A percentile compares a stretch with the other conserved stretches of the same genome.
Evolutionary conservation across 441 rosid species (phyloP).

Genomic region (Kokia cookei): DNA sequence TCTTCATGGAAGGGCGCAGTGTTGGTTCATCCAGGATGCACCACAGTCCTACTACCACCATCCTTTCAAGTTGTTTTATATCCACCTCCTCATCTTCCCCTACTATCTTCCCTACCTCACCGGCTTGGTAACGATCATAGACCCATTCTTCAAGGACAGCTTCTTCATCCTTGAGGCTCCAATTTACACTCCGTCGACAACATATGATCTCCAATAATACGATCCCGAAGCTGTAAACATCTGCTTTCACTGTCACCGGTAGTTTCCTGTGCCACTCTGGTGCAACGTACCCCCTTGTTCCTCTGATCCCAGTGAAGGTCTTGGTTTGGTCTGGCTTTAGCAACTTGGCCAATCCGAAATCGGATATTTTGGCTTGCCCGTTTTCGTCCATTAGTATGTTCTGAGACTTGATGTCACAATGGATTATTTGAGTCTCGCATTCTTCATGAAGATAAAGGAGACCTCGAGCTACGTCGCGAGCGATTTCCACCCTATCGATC

Average conservation of each 20-base stretch:
- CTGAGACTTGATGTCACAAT: not conserved
- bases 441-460: not conserved
- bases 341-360: slow-evolving; percentile 6
- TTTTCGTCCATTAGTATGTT: not conserved
- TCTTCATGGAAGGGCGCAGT: not conserved
- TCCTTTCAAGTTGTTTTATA: not conserved
- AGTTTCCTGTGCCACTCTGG: slow-evolving; percentile 6
- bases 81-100: not conserved
- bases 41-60: not conserved
- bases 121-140: not conserved
- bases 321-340: slow-evolving; percentile 7
- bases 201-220: not conserved
- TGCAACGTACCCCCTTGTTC: slow-evolving; percentile 5
- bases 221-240: not conserved
- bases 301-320: slow-evolving; percentile 3
- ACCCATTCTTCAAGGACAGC: slow-evolving; percentile 1
- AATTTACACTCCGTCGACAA: not conserved
- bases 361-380: not conserved
- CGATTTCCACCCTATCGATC: not conserved
- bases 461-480: slow-evolving; percentile 4
- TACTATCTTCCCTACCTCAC: not conserved
- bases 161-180: not conserved
- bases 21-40: not conserved
- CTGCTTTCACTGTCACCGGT: not conserved
- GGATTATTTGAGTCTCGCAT: not conserved